These are phyloP conservation scores for Paramecium caudatum DNA, from an alignment of 73 alveolate genomes.

Conservation along the genomic window DNA sequence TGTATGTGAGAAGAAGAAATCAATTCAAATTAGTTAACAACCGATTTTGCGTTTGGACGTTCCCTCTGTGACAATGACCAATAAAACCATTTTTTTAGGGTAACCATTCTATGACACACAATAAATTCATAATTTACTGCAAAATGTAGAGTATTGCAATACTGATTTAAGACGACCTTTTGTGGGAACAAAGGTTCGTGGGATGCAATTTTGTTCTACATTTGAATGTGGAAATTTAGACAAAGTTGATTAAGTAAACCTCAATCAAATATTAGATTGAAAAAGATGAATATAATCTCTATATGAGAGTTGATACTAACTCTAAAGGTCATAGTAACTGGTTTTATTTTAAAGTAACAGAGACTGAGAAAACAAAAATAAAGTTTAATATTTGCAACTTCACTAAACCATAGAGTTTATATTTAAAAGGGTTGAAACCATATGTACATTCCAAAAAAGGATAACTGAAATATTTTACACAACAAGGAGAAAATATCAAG, in stretches of 20 bases:
- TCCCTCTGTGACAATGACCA: background rate
- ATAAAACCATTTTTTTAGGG: conserved; percentile 40
- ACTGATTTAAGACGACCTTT: conserved; percentile 5
- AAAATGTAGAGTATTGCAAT: background rate
- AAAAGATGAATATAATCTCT: conserved; percentile 79
- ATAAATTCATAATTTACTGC: conserved; percentile 9
- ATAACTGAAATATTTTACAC: conserved; percentile 66
- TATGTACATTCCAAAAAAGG: conserved; percentile 60
- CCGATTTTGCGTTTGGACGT: background rate
- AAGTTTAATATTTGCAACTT: conserved; percentile 86
- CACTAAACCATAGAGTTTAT: conserved; percentile 79
- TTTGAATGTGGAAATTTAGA: conserved; percentile 77
- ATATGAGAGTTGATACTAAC: conserved; percentile 89
- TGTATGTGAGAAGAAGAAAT: no score
- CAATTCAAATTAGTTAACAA: no score
- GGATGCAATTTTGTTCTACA: conserved; percentile 61
- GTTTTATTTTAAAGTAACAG: conserved; percentile 93
- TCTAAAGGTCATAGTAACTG: conserved; percentile 96
- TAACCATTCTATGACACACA: background rate
- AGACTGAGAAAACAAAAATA: conserved; percentile 78
- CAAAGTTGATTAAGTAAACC: conserved; percentile 48
- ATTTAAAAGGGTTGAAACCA: conserved; percentile 75
- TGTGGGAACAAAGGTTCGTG: conserved; percentile 25
- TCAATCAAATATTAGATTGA: background rate
- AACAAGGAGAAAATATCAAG: conserved; percentile 66